phyloP scores from a whole-genome alignment of 306 rosid genomes.

The Quillaja saponaria region DNA sequence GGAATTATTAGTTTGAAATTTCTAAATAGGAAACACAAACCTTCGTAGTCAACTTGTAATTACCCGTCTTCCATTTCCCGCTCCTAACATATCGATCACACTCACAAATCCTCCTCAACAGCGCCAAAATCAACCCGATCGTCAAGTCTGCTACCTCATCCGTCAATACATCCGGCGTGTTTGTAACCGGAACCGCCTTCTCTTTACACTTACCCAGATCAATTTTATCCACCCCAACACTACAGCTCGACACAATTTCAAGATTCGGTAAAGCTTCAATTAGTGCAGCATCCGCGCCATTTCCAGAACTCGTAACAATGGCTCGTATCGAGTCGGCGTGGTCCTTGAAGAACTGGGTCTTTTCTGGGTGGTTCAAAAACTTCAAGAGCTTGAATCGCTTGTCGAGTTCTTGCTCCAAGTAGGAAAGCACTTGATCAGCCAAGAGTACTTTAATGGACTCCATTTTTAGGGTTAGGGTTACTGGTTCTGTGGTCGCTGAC shows the following conservation, averaged over 20 bases:
- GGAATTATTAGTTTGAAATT: too few relatives aligned
- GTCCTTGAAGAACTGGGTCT: slow-evolving; percentile 38
- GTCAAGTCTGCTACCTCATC: slow-evolving; percentile 81
- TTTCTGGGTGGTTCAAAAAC: slow-evolving; percentile 46
- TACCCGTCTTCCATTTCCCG: slow-evolving; percentile 72
- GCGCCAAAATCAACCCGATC: slow-evolving; percentile 54
- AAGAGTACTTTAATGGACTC: slow-evolving; percentile 60
- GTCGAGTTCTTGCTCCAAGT: slow-evolving; percentile 67
- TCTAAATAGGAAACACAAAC: slow-evolving; percentile 23
- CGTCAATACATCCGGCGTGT: slow-evolving; percentile 79
- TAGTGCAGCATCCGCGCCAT: slow-evolving; percentile 58
- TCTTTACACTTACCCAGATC: slow-evolving; percentile 56
- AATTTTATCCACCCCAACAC: slow-evolving; percentile 78
- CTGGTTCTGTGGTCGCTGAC: background rate
- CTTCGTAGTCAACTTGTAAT: slow-evolving; percentile 69
- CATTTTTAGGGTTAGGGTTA: slow-evolving; percentile 37
- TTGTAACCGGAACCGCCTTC: slow-evolving; percentile 70
- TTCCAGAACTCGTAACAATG: slow-evolving; percentile 36
- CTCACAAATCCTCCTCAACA: slow-evolving; percentile 58
- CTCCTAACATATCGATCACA: slow-evolving; percentile 66
- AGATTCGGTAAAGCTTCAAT: slow-evolving; percentile 63
- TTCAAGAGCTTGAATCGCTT: slow-evolving; percentile 67
- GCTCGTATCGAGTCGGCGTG: slow-evolving; percentile 59
- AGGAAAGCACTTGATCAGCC: slow-evolving; percentile 43
- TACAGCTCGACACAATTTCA: slow-evolving; percentile 68